Evolutionary conservation across 140 eudicot genomes (phyloP).

Genomic region (Oenanthe javanica): DNA sequence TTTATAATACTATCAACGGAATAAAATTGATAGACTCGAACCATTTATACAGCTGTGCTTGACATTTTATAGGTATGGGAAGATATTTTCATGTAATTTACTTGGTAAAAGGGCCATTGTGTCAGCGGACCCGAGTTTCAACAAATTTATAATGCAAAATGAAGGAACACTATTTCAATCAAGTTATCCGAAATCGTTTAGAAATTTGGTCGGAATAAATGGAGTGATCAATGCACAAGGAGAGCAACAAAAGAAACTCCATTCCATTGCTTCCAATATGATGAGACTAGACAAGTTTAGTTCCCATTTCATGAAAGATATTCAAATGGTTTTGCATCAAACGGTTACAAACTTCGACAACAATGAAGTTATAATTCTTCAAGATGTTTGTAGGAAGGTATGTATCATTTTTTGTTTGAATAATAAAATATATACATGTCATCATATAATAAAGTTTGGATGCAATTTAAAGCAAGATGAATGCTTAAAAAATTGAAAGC

Average conservation of each 20-base stretch:
- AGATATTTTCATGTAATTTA: slow-evolving; percentile 62
- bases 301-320: slow-evolving; percentile 50
- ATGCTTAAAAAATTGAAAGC: background rate
- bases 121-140: slow-evolving; percentile 60
- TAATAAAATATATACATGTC: too few relatives aligned
- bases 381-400: slow-evolving; percentile 79
- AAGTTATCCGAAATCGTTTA: slow-evolving; percentile 71
- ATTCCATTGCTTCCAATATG: slow-evolving; percentile 65
- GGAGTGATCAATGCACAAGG: slow-evolving; percentile 83
- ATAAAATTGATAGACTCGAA: background rate
- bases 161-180: slow-evolving; percentile 72
- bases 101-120: slow-evolving; percentile 72
- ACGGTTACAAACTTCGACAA: slow-evolving; percentile 30
- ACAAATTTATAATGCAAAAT: slow-evolving; percentile 65
- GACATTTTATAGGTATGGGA: slow-evolving; percentile 45
- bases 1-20: too few relatives aligned
- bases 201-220: slow-evolving; percentile 66
- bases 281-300: slow-evolving; percentile 60
- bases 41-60: background rate
- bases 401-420: background rate
- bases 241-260: slow-evolving; percentile 67
- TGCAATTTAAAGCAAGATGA: background rate
- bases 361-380: slow-evolving; percentile 50
- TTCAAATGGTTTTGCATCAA: slow-evolving; percentile 42
- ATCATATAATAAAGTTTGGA: background rate